Conservation (phyloP, 371 early-diverging fungal species). For the Zychaea mexicana region DNA sequence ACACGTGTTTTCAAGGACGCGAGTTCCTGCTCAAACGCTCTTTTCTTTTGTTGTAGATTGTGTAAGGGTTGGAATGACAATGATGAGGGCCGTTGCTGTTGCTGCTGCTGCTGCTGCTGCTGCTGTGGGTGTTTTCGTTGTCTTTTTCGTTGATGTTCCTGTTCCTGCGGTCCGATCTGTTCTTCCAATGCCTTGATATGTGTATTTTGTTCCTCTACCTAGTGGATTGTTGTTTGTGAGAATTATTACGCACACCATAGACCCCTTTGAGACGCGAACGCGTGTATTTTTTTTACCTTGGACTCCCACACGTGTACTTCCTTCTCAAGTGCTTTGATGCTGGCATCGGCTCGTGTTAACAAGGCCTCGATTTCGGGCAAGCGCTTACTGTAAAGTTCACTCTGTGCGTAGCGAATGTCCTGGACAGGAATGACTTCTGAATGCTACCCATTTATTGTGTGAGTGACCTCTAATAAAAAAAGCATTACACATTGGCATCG, state of each 20-base stretch:
- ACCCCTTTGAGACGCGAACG: too few species aligned
- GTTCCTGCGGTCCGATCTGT: too few species aligned
- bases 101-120: background rate
- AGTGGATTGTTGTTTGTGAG: background rate
- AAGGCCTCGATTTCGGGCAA: constrained; percentile 7
- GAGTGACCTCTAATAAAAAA: background rate
- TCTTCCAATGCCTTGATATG: background rate
- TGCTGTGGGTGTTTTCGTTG: background rate
- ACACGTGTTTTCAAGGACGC: background rate
- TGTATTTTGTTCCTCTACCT: constrained; percentile 1
- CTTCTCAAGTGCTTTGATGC: constrained; percentile 1
- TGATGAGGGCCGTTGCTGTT: background rate
- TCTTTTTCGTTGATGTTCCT: background rate
- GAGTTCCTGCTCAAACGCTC: background rate
- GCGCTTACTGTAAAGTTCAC: constrained; percentile 1
- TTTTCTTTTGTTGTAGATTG: background rate
- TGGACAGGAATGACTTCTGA: constrained; percentile 13
- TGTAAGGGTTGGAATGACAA: background rate
- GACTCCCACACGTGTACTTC: constrained; percentile 5
- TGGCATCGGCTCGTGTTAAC: background rate
- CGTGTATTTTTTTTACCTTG: constrained; percentile 4
- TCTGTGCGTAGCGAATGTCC: constrained; percentile 10
- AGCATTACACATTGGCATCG: background rate
- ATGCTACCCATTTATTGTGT: background rate
- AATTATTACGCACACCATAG: constrained; percentile 7